These are phyloP conservation scores for Boletus reticulatus DNA, from an alignment of 768 basidiomycete genomes.

Conservation along the genomic window DNA sequence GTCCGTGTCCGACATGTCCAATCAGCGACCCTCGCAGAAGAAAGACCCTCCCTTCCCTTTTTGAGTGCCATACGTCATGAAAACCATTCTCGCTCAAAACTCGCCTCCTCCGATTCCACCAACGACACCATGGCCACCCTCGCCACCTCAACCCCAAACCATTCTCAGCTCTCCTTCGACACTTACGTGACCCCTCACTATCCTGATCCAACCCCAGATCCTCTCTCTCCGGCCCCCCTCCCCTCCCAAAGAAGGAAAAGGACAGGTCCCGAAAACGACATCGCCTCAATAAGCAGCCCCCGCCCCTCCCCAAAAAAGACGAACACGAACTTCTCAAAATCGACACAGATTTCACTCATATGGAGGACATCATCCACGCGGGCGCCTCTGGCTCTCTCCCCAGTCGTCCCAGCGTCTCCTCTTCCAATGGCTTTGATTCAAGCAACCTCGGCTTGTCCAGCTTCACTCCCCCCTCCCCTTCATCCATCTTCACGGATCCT, in stretches of 20 bases:
- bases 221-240: slow-evolving; percentile 5
- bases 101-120: slow-evolving; percentile 34
- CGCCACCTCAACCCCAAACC: slow-evolving; percentile 39
- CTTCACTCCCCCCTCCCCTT: slow-evolving; percentile 38
- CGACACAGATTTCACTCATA: slow-evolving; percentile 45
- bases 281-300: slow-evolving; percentile 23
- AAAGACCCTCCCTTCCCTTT: slow-evolving; percentile 44
- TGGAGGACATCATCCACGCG: slow-evolving; percentile 78
- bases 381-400: slow-evolving; percentile 4
- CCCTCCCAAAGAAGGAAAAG: slow-evolving; percentile 29
- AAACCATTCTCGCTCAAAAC: slow-evolving; percentile 39
- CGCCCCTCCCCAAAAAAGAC: slow-evolving; percentile 26
- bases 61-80: slow-evolving; percentile 44
- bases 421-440: slow-evolving; percentile 18
- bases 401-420: slow-evolving; percentile 20
- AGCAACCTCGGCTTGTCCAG: slow-evolving; percentile 40
- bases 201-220: not conserved
- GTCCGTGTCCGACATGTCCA: slow-evolving; percentile 35
- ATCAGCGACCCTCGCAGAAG: slow-evolving; percentile 41
- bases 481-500: slow-evolving; percentile 36
- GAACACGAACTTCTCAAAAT: slow-evolving; percentile 14
- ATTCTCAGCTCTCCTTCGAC: slow-evolving; percentile 25
- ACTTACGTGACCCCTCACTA: slow-evolving; percentile 15
- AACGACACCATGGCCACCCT: slow-evolving; percentile 30
- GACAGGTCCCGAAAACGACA: slow-evolving; percentile 15